A percentile compares a stretch with the other conserved stretches of the same genome.
These are phyloP conservation scores for Linanthus parryae DNA, from an alignment of 148 eudicot genomes.

Conservation along the genomic window DNA sequence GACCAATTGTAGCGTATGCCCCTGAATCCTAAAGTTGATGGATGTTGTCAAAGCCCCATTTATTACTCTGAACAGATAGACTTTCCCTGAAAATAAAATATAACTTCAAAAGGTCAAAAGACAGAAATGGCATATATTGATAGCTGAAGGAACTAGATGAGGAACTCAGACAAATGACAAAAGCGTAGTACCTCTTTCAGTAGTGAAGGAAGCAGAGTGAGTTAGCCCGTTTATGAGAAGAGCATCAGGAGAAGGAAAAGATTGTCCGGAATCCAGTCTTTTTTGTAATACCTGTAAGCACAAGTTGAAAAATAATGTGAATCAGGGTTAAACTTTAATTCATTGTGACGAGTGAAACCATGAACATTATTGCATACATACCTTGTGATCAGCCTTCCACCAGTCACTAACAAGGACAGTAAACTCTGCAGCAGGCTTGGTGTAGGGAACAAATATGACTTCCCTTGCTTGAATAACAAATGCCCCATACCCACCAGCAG, in stretches of 20 bases:
- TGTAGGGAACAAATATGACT: constrained; percentile 51
- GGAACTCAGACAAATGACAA: too few relatives aligned
- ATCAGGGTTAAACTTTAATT: constrained; percentile 5
- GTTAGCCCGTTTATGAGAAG: constrained; percentile 62
- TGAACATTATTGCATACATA: constrained; percentile 10
- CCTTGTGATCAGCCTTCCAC: constrained; percentile 65
- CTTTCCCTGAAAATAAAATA: constrained; percentile 26
- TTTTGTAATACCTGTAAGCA: constrained; percentile 38
- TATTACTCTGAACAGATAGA: constrained; percentile 63
- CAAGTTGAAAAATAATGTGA: too few relatives aligned
- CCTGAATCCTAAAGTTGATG: constrained; percentile 67
- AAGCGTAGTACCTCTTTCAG: constrained; percentile 32
- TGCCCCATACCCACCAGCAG: constrained; percentile 69
- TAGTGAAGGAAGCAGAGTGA: constrained; percentile 21
- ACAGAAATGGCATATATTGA: neutral
- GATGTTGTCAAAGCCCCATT: constrained; percentile 58
- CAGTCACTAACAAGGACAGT: constrained; percentile 58
- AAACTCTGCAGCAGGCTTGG: constrained; percentile 42
- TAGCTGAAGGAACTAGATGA: neutral
- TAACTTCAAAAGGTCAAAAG: neutral
- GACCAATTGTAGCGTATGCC: constrained; percentile 47
- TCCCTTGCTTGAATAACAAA: constrained; percentile 42
- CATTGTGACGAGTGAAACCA: neutral
- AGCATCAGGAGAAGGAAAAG: constrained; percentile 55
- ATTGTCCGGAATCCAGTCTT: constrained; percentile 36